These are phyloP conservation scores for Alternaria solani DNA, from an alignment of 2,329 filamentous ascomycete species.

Conservation along the genomic window DNA sequence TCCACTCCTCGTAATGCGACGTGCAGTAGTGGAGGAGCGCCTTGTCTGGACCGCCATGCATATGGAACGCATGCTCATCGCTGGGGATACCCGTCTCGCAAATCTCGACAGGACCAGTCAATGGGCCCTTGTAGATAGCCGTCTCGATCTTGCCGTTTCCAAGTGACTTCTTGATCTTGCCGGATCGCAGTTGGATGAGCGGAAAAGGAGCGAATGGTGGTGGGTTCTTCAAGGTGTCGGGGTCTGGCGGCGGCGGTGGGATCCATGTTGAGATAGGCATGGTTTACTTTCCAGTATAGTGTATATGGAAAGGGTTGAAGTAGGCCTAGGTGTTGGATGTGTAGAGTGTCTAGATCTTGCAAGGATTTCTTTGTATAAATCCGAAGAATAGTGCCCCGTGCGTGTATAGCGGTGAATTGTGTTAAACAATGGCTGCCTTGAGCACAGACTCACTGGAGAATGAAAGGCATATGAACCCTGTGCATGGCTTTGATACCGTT, in stretches of 20 bases:
- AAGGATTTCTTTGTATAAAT: fast-evolving
- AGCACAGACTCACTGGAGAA: too few species aligned
- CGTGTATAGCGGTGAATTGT: not conserved
- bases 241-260: conserved; percentile 33
- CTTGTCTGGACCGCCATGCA: conserved; percentile 70
- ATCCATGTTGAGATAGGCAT: conserved; percentile 32
- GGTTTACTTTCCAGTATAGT: not conserved
- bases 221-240: conserved; percentile 29
- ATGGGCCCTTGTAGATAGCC: conserved; percentile 64
- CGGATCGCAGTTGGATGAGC: conserved; percentile 65
- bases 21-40: conserved; percentile 69
- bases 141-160: conserved; percentile 59
- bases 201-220: conserved; percentile 52
- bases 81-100: conserved; percentile 61
- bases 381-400: not conserved
- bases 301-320: not conserved
- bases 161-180: conserved; percentile 64
- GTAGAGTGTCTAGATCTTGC: not conserved
- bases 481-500: not conserved
- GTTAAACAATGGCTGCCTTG: not conserved
- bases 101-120: conserved; percentile 57
- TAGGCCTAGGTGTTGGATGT: not conserved
- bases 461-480: not conserved
- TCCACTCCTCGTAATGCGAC: conserved; percentile 66
- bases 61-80: conserved; percentile 69